Conservation (phyloP, 2,329 filamentous ascomycete genomes). For the Coniochaeta ligniaria region DNA sequence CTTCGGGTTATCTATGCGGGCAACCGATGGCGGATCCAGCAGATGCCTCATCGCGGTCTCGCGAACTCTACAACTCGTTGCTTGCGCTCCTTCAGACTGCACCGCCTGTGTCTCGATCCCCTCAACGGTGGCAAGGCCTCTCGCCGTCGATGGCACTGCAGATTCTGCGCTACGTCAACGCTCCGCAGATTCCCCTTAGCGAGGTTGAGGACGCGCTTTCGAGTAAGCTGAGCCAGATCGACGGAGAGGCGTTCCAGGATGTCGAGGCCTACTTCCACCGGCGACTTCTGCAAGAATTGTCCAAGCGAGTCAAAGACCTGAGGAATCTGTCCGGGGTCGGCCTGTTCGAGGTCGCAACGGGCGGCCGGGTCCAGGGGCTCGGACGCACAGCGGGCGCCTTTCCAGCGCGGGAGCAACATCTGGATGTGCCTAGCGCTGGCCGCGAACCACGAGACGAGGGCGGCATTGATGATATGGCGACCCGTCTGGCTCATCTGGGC, state of each 20-base stretch:
- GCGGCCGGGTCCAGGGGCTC: constrained; percentile 34
- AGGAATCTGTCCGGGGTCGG: constrained; percentile 43
- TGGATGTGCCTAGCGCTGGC: constrained; percentile 19
- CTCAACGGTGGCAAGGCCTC: constrained; percentile 44
- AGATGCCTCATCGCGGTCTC: constrained; percentile 35
- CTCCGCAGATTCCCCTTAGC: constrained; percentile 37
- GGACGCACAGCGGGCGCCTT: constrained; percentile 11
- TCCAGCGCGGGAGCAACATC: background rate
- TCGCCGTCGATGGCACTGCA: constrained; percentile 48
- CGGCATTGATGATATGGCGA: constrained; percentile 61
- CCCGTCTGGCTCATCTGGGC: constrained; percentile 73
- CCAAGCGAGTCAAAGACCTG: constrained; percentile 43
- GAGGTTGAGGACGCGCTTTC: constrained; percentile 43
- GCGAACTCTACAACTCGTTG: constrained; percentile 44
- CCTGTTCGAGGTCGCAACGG: constrained; percentile 49
- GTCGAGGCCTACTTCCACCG: constrained; percentile 42
- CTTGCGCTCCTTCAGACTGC: constrained; percentile 48
- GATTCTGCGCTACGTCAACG: constrained; percentile 50
- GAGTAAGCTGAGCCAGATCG: constrained; percentile 33
- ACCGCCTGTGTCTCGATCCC: constrained; percentile 29
- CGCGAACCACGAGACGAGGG: constrained; percentile 43
- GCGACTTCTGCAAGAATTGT: constrained; percentile 41
- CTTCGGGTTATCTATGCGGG: constrained; percentile 32
- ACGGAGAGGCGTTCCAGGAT: constrained; percentile 36
- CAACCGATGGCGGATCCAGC: constrained; percentile 28